Evolutionary conservation across 2,329 filamentous ascomycete genomes (phyloP).

Genomic region (Cladosporium colombiae): DNA sequence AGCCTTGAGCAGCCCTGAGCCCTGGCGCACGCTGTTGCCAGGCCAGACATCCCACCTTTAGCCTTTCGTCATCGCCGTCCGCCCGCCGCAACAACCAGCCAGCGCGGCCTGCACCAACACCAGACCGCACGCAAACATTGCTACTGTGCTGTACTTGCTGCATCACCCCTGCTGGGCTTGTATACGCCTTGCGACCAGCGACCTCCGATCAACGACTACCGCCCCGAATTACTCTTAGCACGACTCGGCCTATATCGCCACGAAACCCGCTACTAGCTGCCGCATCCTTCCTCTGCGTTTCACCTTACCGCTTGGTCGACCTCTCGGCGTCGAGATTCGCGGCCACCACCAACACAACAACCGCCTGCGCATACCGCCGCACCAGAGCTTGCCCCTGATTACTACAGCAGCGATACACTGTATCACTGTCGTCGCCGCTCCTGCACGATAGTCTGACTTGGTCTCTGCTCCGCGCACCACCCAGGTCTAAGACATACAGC

Average conservation of each 20-base stretch:
- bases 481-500: conserved; percentile 17
- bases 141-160: too few relatives aligned
- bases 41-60: conserved; percentile 13
- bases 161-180: background rate
- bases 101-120: conserved; percentile 1
- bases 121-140: conserved; percentile 3
- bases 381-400: conserved; percentile 10
- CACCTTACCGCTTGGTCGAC: conserved; percentile 8
- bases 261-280: conserved; percentile 11
- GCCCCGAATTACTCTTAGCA: conserved; percentile 1
- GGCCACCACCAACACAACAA: conserved; percentile 14
- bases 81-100: conserved; percentile 5
- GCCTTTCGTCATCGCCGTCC: conserved; percentile 3
- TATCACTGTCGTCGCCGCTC: conserved; percentile 1
- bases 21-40: conserved; percentile 10
- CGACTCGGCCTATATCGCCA: background rate
- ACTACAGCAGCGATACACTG: background rate
- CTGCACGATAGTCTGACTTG: conserved; percentile 1
- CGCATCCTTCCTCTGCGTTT: conserved; percentile 13
- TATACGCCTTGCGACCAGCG: conserved; percentile 11
- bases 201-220: conserved; percentile 10
- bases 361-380: conserved; percentile 13
- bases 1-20: background rate
- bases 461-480: background rate
- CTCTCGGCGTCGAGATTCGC: conserved; percentile 14